Conservation (phyloP, 2,329 filamentous ascomycete species). For the Torrubiella hemipterigena region DNA sequence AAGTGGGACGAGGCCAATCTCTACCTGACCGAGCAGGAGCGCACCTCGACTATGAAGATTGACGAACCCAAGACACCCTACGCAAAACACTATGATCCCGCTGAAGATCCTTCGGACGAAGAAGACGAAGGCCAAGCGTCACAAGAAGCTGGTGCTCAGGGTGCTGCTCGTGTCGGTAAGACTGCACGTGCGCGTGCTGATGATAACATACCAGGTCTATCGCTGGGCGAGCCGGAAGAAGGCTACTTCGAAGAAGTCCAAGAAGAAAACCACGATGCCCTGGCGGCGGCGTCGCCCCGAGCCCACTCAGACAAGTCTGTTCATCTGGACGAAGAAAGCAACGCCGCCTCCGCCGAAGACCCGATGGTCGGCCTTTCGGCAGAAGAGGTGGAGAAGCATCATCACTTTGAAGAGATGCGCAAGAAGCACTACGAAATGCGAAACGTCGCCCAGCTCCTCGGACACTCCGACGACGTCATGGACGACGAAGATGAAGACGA, state of each 20-base stretch:
- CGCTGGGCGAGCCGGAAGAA: constrained; percentile 86
- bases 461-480: constrained; percentile 56
- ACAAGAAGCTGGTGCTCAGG: constrained; percentile 12
- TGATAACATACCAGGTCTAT: constrained; percentile 84
- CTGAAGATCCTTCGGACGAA: constrained; percentile 70
- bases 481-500: constrained; percentile 39
- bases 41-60: constrained; percentile 95
- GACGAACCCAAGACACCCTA: constrained; percentile 97
- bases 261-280: constrained; percentile 1
- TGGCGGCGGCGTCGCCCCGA: constrained; percentile 18
- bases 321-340: constrained; percentile 57
- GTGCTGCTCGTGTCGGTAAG: constrained; percentile 16
- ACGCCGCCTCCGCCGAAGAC: constrained; percentile 46
- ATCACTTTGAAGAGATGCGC: constrained; percentile 77
- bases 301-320: constrained; percentile 54
- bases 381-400: constrained; percentile 84
- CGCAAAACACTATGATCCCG: constrained; percentile 80
- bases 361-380: constrained; percentile 40
- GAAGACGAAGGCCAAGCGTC: constrained; percentile 7
- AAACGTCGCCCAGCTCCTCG: constrained; percentile 78
- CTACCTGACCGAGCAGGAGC: constrained; percentile 93
- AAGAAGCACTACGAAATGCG: constrained; percentile 99
- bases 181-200: constrained; percentile 27
- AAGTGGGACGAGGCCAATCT: constrained; percentile 99
- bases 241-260: constrained; percentile 33